Evolutionary conservation across 139 green algal genomes (phyloP), one percentile per base, ranked within the genome.

Genomic region (Chlamydomonas incerta): DNA sequence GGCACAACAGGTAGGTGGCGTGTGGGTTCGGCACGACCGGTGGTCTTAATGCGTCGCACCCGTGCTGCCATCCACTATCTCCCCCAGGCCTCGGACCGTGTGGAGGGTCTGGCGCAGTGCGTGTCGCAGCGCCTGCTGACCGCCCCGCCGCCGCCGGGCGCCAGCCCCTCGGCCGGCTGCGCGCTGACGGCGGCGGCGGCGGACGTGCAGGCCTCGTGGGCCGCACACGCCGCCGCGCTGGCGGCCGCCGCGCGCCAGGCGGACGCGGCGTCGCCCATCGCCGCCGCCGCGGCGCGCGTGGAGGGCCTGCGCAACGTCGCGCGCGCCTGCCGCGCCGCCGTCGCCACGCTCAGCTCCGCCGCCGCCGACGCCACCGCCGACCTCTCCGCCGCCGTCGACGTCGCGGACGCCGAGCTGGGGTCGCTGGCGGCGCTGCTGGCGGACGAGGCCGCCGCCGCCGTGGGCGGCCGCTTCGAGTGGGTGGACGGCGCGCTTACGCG

Each of bases 391-490:
- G 74, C 74, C 52, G 70, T 66, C 31, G 50, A 35, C 50, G 79
- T 31, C 9, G 79, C 79, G 2, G 79, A 75, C 11, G 46, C 67
- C 4, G 67, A 89, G 65, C 85, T 95, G 52, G 37, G 29, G 6
- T 13, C 52, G 29, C 70, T 90, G 47, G 81, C 71, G 34, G 83
- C 72, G 29, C 72, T 89, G 47, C 82, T 93, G 9, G 70, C 76
- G 0, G 83, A 87, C 34, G 90, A 87, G n/a, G 79, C 60, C 15
- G 86, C 70, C 29, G 76, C 72, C 20, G 85, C 82, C 4, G 82
- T 85, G 35, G 88, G 85, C 23, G 97, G 97, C 34, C 93, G 95
- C 20, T 99, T 99, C 93, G 96, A 99, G 89, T 99, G 98, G 98
- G 95, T 99, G 33, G 98, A 99, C 81, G 98, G 98, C 28, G 91